A percentile compares a stretch with the other conserved stretches of the same genome.
Conservation (phyloP, 306 rosid genomes). For the Cucumis hystrix region DNA sequence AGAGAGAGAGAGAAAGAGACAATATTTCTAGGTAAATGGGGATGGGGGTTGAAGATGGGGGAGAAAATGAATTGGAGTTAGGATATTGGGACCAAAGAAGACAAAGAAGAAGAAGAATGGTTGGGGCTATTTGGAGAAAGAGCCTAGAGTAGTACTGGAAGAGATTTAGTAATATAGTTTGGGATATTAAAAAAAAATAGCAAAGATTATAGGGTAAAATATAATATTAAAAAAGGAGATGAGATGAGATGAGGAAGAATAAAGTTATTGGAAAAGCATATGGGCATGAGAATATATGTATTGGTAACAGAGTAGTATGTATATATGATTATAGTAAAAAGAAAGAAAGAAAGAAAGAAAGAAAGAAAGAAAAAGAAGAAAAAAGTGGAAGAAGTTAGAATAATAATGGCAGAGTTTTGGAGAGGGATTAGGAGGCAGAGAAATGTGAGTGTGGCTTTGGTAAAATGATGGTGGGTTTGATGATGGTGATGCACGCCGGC, state of each 20-base stretch:
- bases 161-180: background rate
- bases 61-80: background rate
- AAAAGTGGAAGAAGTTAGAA: no score
- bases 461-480: slow-evolving; percentile 52
- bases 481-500: slow-evolving; percentile 87
- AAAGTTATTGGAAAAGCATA: no score
- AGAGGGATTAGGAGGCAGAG: slow-evolving; percentile 57
- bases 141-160: background rate
- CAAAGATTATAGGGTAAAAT: no score
- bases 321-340: no score
- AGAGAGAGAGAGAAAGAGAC: background rate
- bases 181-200: no score
- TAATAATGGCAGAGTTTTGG: slow-evolving; percentile 39
- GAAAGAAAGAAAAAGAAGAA: background rate
- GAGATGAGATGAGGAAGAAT: no score
- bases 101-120: background rate
- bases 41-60: background rate
- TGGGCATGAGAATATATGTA: no score
- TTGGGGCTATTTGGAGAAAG: slow-evolving; percentile 1
- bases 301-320: no score
- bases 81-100: background rate
- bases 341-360: background rate
- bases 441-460: slow-evolving; percentile 13
- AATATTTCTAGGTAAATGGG: background rate
- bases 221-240: no score